Evolutionary conservation across 1,139 yeast species (phyloP).

Genomic region (Candida glucosophila): DNA sequence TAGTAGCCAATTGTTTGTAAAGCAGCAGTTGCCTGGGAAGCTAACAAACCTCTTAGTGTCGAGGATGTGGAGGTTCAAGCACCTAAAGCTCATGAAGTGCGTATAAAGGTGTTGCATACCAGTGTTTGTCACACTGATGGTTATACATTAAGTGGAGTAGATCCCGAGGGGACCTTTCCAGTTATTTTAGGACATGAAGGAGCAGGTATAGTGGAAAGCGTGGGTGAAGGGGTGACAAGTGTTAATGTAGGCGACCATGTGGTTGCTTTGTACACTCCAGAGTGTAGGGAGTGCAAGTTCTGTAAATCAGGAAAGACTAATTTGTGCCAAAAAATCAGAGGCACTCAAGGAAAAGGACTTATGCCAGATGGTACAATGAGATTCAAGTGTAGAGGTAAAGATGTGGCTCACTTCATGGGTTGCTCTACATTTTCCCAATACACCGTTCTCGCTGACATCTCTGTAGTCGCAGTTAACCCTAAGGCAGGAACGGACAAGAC

Average conservation of each 20-base stretch:
- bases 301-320: slow-evolving; percentile 94
- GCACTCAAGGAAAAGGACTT: slow-evolving; percentile 26
- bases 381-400: slow-evolving; percentile 77
- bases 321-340: slow-evolving; percentile 84
- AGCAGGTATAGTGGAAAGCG: slow-evolving; percentile 87
- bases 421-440: slow-evolving; percentile 94
- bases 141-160: slow-evolving; percentile 86
- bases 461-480: slow-evolving; percentile 88
- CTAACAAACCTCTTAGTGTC: slow-evolving; percentile 72
- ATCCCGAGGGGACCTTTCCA: slow-evolving; percentile 97
- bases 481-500: slow-evolving; percentile 79
- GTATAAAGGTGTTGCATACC: slow-evolving; percentile 77
- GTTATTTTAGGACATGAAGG: slow-evolving; percentile 93
- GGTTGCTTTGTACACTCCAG: slow-evolving; percentile 90
- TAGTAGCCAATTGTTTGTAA: slow-evolving; percentile 74
- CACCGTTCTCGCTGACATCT: slow-evolving; percentile 95
- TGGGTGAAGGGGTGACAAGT: slow-evolving; percentile 86
- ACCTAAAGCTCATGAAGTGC: slow-evolving; percentile 94
- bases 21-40: slow-evolving; percentile 98
- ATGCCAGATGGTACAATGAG: slow-evolving; percentile 90
- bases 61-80: slow-evolving; percentile 89
- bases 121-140: slow-evolving; percentile 99
- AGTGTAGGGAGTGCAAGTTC: slow-evolving; percentile 90
- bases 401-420: slow-evolving; percentile 90
- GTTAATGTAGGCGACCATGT: slow-evolving; percentile 89